Percentiles rank a stretch among this genome's conserved stretches.
phyloP scores from a whole-genome alignment of 225 moss, liverwort and hornwort species.

The Polytrichum formosum region DNA sequence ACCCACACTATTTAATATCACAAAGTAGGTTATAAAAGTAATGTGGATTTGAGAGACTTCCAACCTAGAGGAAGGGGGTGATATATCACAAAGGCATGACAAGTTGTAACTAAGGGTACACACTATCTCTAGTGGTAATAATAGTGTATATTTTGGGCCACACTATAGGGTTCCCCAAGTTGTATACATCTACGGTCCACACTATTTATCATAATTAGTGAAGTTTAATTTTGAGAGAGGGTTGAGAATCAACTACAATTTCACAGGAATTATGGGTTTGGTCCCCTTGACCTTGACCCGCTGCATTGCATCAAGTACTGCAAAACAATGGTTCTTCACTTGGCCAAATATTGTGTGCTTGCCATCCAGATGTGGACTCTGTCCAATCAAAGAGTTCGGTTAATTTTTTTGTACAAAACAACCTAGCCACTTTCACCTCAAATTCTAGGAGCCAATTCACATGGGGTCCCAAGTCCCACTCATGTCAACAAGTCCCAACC shows the following conservation, averaged over 20 bases:
- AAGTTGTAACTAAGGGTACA: not conserved
- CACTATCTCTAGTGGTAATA: not conserved
- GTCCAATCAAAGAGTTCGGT: not conserved
- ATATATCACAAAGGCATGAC: not conserved
- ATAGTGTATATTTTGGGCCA: not conserved
- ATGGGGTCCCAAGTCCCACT: too few relatives aligned
- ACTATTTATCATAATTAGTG: not conserved
- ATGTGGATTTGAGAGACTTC: too few relatives aligned
- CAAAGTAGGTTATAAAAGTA: too few relatives aligned
- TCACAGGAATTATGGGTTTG: slow-evolving; percentile 50
- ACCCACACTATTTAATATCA: too few relatives aligned
- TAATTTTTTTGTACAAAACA: too few relatives aligned
- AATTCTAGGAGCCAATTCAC: too few relatives aligned
- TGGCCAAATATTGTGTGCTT: slow-evolving; percentile 88
- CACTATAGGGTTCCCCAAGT: not conserved
- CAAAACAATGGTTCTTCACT: slow-evolving; percentile 64
- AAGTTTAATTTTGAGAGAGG: not conserved
- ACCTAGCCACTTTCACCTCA: too few relatives aligned
- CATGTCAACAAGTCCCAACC: too few relatives aligned
- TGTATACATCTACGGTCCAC: too few relatives aligned
- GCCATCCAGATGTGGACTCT: slow-evolving; percentile 82
- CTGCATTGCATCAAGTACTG: slow-evolving; percentile 74
- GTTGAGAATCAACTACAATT: slow-evolving; percentile 38
- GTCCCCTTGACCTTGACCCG: slow-evolving; percentile 51
- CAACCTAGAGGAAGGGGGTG: too few relatives aligned